Percentiles rank a stretch among this genome's conserved stretches.
Conservation (phyloP, 176 grass and related monocot species). For the Echinochloa phyllopogon region DNA sequence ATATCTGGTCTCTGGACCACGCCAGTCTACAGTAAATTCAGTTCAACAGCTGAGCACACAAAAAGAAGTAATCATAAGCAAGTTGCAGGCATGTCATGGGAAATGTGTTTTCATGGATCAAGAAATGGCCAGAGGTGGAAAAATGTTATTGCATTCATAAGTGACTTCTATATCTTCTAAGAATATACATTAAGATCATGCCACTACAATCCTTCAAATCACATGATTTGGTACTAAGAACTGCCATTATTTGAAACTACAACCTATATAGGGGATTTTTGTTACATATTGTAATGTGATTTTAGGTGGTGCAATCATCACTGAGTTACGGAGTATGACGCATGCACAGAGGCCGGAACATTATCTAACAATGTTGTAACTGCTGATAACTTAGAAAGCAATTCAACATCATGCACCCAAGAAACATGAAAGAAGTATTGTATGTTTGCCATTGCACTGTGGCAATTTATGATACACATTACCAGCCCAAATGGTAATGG, state of each 20-base stretch:
- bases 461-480: not conserved
- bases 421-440: not conserved
- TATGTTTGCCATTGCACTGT: not conserved
- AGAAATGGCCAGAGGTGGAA: too few relatives aligned
- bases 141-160: too few relatives aligned
- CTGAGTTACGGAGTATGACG: not conserved
- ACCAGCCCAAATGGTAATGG: conserved; percentile 9
- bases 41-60: too few relatives aligned
- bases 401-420: conserved; percentile 8
- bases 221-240: not conserved
- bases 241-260: not conserved
- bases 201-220: not conserved
- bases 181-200: not conserved
- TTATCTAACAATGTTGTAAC: not conserved
- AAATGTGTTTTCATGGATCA: too few relatives aligned
- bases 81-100: too few relatives aligned
- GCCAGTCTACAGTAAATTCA: too few relatives aligned
- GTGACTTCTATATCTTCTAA: too few relatives aligned
- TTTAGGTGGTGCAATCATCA: not conserved
- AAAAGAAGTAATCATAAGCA: too few relatives aligned
- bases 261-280: not conserved
- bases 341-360: not conserved
- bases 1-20: too few relatives aligned
- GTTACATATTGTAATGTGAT: not conserved
- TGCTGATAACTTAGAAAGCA: not conserved